phyloP scores from a whole-genome alignment of 768 basidiomycete species.

The Suillus sp. region DNA sequence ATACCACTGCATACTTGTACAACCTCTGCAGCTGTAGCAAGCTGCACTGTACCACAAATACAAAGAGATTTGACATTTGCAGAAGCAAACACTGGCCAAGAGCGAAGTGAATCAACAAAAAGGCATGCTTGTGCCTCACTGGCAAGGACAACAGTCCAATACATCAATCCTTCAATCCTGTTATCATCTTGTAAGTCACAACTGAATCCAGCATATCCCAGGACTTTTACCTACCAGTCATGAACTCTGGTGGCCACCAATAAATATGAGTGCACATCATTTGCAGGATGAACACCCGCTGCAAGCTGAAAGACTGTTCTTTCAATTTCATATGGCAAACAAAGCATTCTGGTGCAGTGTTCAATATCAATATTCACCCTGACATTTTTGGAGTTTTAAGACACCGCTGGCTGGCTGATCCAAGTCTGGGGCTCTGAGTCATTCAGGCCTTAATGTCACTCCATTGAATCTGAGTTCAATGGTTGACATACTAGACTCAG shows the following conservation, averaged over 20 bases:
- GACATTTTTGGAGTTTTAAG: too few relatives aligned
- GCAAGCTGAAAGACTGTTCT: background rate
- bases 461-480: too few relatives aligned
- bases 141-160: background rate
- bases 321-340: background rate
- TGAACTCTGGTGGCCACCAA: background rate
- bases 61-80: background rate
- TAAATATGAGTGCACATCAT: background rate
- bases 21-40: background rate
- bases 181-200: too few relatives aligned
- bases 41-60: background rate
- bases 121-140: too few relatives aligned
- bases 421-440: too few relatives aligned
- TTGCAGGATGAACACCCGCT: background rate
- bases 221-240: background rate
- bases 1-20: slow-evolving; percentile 1
- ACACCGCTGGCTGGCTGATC: too few relatives aligned
- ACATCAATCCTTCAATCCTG: slow-evolving; percentile 4
- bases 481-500: too few relatives aligned
- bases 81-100: too few relatives aligned
- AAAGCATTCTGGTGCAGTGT: background rate
- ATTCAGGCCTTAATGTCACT: too few relatives aligned
- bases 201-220: background rate
- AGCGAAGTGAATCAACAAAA: too few relatives aligned
- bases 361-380: too few relatives aligned